Conservation (phyloP, 805 yeast genomes). For the Priceomyces haplophilus region DNA sequence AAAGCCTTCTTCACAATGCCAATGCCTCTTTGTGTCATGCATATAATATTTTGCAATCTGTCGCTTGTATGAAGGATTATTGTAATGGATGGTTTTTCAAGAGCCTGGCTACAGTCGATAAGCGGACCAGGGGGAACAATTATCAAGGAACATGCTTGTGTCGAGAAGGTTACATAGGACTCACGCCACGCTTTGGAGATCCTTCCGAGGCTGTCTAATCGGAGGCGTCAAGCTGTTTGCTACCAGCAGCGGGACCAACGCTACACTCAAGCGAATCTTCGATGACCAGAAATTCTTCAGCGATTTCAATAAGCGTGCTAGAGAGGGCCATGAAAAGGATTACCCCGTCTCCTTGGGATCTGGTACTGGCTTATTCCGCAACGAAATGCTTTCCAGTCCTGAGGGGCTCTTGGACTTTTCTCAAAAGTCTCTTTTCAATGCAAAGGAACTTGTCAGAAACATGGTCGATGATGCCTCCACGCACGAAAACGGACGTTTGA, state of each 20-base stretch:
- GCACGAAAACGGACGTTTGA: slow-evolving; percentile 42
- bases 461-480: slow-evolving; percentile 42
- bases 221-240: not conserved
- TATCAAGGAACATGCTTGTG: not conserved
- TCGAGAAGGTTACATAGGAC: not conserved
- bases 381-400: slow-evolving; percentile 67
- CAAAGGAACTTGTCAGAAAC: slow-evolving; percentile 57
- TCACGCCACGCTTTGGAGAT: not conserved
- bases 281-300: slow-evolving; percentile 61
- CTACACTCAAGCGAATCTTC: slow-evolving; percentile 47
- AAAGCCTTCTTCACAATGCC: too few relatives aligned
- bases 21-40: too few relatives aligned
- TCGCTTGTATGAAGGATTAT: too few relatives aligned
- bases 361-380: slow-evolving; percentile 66
- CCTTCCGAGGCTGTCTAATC: not conserved
- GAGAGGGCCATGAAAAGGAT: slow-evolving; percentile 7
- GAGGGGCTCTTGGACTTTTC: slow-evolving; percentile 70
- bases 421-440: slow-evolving; percentile 57
- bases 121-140: too few relatives aligned
- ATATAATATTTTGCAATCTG: too few relatives aligned
- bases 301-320: slow-evolving; percentile 37
- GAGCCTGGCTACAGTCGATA: too few relatives aligned
- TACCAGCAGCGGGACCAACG: slow-evolving; percentile 9
- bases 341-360: slow-evolving; percentile 8
- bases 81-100: too few relatives aligned